Conservation (phyloP, 2,329 filamentous ascomycete genomes). For the Fusarium irregulare region DNA sequence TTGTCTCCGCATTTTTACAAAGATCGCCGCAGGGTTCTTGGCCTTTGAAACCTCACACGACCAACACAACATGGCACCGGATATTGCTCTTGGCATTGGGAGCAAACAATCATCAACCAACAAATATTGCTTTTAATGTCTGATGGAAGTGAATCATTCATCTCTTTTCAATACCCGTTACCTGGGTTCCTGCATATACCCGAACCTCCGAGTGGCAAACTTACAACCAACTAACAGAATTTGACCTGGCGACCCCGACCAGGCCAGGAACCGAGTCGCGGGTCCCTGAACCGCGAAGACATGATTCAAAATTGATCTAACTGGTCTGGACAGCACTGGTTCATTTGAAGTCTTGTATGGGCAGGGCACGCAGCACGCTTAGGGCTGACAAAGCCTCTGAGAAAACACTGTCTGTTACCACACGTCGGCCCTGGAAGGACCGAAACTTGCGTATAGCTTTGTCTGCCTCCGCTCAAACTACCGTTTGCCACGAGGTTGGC, state of each 20-base stretch:
- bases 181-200: background rate
- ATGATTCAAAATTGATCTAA: slow-evolving; percentile 4
- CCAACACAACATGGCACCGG: background rate
- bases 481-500: slow-evolving; percentile 12
- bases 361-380: background rate
- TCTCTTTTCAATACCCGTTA: background rate
- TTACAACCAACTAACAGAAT: background rate
- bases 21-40: slow-evolving; percentile 19
- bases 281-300: background rate
- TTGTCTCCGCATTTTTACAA: slow-evolving; percentile 8
- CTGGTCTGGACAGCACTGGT: background rate
- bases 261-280: slow-evolving; percentile 4
- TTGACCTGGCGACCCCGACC: background rate
- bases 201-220: background rate
- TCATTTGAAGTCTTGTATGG: background rate
- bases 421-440: background rate
- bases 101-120: background rate
- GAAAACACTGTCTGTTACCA: background rate
- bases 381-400: background rate
- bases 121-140: background rate
- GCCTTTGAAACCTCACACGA: background rate
- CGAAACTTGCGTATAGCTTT: background rate
- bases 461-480: background rate
- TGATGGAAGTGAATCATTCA: background rate
- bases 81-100: background rate